These are phyloP conservation scores for Candida pseudoglaebosa DNA, from an alignment of 805 yeast species.

Conservation along the genomic window DNA sequence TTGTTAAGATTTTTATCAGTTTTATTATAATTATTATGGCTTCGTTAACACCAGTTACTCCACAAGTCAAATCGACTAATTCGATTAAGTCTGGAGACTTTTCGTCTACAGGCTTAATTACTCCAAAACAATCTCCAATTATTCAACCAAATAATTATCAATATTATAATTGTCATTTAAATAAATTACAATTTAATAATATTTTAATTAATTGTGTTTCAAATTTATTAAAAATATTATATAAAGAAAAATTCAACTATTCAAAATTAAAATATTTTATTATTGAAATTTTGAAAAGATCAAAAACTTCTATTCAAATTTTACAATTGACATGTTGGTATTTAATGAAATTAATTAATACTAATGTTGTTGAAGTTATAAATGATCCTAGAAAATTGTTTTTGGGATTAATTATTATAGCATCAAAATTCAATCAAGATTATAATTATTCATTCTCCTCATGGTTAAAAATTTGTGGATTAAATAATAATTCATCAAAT, in stretches of 20 bases:
- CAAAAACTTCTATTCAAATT: constrained; percentile 51
- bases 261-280: constrained; percentile 40
- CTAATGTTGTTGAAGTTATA: constrained; percentile 9
- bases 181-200: constrained; percentile 38
- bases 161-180: constrained; percentile 37
- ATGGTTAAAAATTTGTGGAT: constrained; percentile 74
- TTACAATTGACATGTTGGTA: constrained; percentile 68
- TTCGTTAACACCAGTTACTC: neutral
- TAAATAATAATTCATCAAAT: constrained; percentile 18
- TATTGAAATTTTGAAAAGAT: constrained; percentile 30
- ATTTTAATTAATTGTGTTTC: constrained; percentile 34
- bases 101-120: neutral
- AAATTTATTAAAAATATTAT: constrained; percentile 33
- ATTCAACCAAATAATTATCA: constrained; percentile 34
- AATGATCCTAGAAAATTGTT: constrained; percentile 51
- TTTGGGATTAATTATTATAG: constrained; percentile 62
- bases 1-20: too few species aligned
- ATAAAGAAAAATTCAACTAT: constrained; percentile 14
- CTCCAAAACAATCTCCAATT: constrained; percentile 6
- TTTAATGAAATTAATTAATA: constrained; percentile 43
- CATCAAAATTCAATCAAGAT: constrained; percentile 73
- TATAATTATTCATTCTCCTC: constrained; percentile 62
- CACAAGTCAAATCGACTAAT: neutral
- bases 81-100: neutral
- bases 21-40: neutral